Evolutionary conservation across 2,329 filamentous ascomycete genomes (phyloP).

Genomic region (Nemania serpens): DNA sequence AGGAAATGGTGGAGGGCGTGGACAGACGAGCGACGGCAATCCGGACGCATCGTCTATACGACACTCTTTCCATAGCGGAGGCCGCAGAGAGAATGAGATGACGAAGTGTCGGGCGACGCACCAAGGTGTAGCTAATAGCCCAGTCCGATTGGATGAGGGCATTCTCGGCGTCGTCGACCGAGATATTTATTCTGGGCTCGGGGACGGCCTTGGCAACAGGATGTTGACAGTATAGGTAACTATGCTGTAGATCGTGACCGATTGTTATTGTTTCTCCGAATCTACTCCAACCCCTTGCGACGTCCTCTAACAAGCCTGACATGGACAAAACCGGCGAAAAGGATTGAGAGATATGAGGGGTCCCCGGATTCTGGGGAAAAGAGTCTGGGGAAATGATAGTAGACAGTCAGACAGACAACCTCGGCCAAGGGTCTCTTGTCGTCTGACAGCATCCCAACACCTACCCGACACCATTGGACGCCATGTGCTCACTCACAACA

Average conservation of each 20-base stretch:
- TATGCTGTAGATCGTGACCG: neutral
- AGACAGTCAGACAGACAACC: neutral
- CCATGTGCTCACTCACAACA: conserved; percentile 11
- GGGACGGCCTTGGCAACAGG: conserved; percentile 13
- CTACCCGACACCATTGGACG: conserved; percentile 1
- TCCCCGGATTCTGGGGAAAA: conserved; percentile 2
- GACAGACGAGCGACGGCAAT: neutral
- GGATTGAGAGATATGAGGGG: conserved; percentile 14
- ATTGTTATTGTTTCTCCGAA: conserved; percentile 16
- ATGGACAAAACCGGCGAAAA: conserved; percentile 40
- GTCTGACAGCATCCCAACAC: neutral
- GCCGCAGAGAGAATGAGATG: neutral
- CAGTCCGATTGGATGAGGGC: conserved; percentile 40
- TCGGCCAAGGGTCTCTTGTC: neutral
- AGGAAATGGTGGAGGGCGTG: neutral
- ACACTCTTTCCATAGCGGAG: neutral
- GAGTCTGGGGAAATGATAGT: neutral
- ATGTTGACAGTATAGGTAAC: neutral
- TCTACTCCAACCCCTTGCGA: conserved; percentile 25
- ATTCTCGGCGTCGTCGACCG: conserved; percentile 38
- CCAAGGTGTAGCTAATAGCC: conserved; percentile 43
- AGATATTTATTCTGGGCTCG: neutral
- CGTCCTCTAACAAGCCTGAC: conserved; percentile 33
- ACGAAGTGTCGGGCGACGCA: conserved; percentile 25
- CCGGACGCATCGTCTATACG: neutral